Conservation (phyloP, 306 rosid genomes). For the Pyrus betulifolia region DNA sequence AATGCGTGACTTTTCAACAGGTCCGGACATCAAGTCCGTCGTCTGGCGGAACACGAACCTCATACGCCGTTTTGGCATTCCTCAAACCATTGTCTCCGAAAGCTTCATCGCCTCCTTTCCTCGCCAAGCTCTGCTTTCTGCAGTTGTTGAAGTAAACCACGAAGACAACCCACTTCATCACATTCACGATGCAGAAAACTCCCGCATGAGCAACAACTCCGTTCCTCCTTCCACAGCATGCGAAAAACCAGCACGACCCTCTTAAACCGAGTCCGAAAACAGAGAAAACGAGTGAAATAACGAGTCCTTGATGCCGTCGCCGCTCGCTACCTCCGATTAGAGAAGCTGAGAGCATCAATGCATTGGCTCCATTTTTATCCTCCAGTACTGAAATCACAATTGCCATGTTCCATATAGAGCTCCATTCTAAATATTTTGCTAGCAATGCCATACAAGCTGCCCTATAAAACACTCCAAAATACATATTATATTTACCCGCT, state of each 20-base stretch:
- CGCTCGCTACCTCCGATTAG: constrained; percentile 31
- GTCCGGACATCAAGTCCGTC: background rate
- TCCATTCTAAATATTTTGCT: constrained; percentile 39
- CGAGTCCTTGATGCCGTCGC: constrained; percentile 28
- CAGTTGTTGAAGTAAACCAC: background rate
- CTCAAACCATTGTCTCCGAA: background rate
- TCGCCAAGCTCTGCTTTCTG: background rate
- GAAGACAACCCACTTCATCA: background rate
- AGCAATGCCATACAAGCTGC: constrained; percentile 17
- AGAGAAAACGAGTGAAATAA: constrained; percentile 32
- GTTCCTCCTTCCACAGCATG: background rate
- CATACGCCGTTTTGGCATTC: background rate
- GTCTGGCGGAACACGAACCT: background rate
- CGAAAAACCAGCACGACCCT: constrained; percentile 9
- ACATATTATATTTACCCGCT: background rate
- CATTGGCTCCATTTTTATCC: constrained; percentile 29
- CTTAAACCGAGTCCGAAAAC: constrained; percentile 29
- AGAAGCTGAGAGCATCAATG: constrained; percentile 25
- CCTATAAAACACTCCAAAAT: constrained; percentile 7
- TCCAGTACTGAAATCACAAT: constrained; percentile 39
- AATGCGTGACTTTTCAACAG: background rate
- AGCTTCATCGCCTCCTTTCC: background rate
- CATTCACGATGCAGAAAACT: background rate
- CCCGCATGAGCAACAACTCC: background rate
- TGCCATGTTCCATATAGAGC: constrained; percentile 47